Evolutionary conservation across 345 rosid genomes (phyloP).

Genomic region (Aquilaria malaccensis): DNA sequence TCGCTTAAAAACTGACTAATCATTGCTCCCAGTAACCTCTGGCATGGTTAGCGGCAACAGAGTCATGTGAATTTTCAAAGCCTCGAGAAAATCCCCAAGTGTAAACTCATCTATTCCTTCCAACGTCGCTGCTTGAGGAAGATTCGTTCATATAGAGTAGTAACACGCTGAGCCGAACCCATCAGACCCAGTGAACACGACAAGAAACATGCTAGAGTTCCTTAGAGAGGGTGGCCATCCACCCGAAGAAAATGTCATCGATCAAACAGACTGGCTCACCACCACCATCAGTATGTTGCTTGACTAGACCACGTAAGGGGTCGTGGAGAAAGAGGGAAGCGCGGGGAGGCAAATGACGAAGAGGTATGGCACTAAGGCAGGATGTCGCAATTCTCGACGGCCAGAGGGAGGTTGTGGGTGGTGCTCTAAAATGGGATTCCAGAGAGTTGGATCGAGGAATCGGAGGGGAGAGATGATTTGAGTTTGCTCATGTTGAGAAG

Average conservation of each 20-base stretch:
- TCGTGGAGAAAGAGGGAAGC: constrained; percentile 45
- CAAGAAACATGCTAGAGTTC: background rate
- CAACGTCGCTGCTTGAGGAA: constrained; percentile 22
- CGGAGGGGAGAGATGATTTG: background rate
- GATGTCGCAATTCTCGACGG: constrained; percentile 3
- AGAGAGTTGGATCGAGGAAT: background rate
- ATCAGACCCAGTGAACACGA: constrained; percentile 17
- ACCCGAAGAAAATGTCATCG: background rate
- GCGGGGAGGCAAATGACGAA: constrained; percentile 34
- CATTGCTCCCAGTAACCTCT: constrained; percentile 40
- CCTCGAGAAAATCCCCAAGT: constrained; percentile 9
- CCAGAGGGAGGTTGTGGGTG: background rate
- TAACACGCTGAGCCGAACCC: constrained; percentile 44
- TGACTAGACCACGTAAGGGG: background rate
- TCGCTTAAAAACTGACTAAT: constrained; percentile 32
- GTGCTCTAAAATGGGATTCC: background rate
- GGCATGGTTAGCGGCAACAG: constrained; percentile 35
- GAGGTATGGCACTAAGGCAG: background rate
- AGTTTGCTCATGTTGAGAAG: background rate
- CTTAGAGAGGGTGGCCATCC: background rate
- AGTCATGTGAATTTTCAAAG: constrained; percentile 26
- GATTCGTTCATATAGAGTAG: constrained; percentile 38
- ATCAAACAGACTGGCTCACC: background rate
- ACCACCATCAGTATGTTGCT: background rate
- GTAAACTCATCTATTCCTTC: background rate